Evolutionary conservation across 805 yeast genomes (phyloP).

Genomic region (Suhomyces sp.): DNA sequence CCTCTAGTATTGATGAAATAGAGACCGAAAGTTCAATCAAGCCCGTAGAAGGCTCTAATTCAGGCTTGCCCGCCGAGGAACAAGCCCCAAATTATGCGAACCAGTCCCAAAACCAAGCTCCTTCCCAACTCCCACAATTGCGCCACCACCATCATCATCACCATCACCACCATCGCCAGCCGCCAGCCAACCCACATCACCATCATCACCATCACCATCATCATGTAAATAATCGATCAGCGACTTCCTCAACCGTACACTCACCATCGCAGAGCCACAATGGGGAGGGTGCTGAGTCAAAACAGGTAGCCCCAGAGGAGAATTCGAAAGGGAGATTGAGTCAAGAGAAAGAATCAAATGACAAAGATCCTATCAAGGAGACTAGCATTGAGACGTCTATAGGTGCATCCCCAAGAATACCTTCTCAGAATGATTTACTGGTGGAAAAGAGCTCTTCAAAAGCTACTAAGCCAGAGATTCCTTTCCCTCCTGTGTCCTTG

Average conservation of each 20-base stretch:
- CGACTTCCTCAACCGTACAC: not conserved
- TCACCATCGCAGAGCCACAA: not conserved
- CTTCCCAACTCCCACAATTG: conserved; percentile 4
- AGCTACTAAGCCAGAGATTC: not conserved
- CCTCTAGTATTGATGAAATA: not conserved
- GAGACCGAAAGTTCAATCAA: not conserved
- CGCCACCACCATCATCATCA: conserved; percentile 13
- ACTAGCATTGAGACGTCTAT: not conserved
- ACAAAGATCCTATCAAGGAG: not conserved
- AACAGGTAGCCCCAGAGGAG: not conserved
- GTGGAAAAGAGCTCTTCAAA: not conserved
- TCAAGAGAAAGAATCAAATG: not conserved
- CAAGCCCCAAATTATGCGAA: not conserved
- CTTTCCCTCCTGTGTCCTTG: conserved; percentile 8
- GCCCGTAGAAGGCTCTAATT: not conserved
- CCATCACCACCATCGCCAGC: conserved; percentile 3
- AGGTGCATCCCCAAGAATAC: not conserved
- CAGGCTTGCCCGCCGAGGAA: not conserved
- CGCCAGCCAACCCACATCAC: conserved; percentile 15
- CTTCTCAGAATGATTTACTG: not conserved
- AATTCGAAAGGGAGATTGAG: not conserved
- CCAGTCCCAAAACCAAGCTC: not conserved
- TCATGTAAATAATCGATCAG: conserved; percentile 9
- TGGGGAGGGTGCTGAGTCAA: not conserved
- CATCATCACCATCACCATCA: conserved; percentile 20